phyloP scores from a whole-genome alignment of 106 monocot species.

The Dioscorea zingiberensis region DNA sequence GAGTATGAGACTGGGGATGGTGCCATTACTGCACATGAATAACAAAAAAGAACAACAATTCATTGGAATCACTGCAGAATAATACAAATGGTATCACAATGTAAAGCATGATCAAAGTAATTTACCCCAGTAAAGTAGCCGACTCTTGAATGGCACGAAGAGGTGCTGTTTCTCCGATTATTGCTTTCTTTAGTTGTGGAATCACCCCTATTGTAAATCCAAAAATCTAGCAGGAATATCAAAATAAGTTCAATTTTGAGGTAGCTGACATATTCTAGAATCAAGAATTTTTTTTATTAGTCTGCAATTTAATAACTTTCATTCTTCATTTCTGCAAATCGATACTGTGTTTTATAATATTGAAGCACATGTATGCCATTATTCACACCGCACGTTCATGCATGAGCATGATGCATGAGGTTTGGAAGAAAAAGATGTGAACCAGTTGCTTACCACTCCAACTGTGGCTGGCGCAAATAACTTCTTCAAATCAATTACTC shows the following conservation, averaged over 20 bases:
- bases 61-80: background rate
- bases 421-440: background rate
- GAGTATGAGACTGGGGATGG: conserved; percentile 31
- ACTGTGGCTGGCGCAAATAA: background rate
- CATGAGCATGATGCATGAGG: background rate
- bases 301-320: background rate
- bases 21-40: conserved; percentile 18
- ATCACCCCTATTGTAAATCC: conserved; percentile 63
- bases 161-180: conserved; percentile 68
- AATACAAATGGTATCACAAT: background rate
- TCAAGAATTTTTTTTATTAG: background rate
- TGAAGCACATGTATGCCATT: background rate
- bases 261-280: background rate
- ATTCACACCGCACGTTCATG: no score
- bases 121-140: conserved; percentile 49
- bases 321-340: background rate
- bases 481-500: background rate
- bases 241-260: background rate
- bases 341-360: background rate
- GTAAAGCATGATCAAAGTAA: background rate
- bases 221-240: conserved; percentile 35
- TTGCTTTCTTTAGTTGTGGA: conserved; percentile 35
- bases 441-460: background rate
- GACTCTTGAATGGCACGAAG: conserved; percentile 64
- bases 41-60: background rate